Percentiles rank a stretch among this genome's conserved stretches.
Evolutionary conservation across 331 rosid species (phyloP).

Genomic region (Arachis monticola): DNA sequence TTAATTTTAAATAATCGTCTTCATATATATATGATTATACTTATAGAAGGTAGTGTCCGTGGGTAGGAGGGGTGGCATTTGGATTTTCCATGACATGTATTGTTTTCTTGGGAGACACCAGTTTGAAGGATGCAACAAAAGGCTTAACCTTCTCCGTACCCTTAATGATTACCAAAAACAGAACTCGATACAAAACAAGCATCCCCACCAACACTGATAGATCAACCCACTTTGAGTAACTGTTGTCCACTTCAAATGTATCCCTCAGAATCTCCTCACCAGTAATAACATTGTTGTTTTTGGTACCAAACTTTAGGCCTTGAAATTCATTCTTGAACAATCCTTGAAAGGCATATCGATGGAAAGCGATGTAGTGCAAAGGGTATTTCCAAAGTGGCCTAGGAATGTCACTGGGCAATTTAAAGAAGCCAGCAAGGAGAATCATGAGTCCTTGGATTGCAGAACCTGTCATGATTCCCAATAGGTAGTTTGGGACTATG

Average conservation of each 20-base stretch:
- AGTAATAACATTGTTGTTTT: not conserved
- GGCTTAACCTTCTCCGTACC: slow-evolving; percentile 40
- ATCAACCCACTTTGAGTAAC: slow-evolving; percentile 48
- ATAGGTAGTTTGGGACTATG: slow-evolving; percentile 61
- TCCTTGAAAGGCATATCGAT: slow-evolving; percentile 59
- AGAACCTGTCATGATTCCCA: slow-evolving; percentile 72
- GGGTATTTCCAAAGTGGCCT: slow-evolving; percentile 60
- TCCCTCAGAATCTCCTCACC: slow-evolving; percentile 35
- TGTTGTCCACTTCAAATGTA: slow-evolving; percentile 30
- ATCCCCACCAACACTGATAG: slow-evolving; percentile 38
- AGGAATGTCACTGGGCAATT: slow-evolving; percentile 54
- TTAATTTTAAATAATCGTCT: too few species aligned
- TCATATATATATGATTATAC: too few species aligned
- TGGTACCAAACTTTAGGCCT: slow-evolving; percentile 39
- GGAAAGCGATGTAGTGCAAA: slow-evolving; percentile 47
- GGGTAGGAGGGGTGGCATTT: slow-evolving; percentile 27
- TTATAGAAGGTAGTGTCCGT: too few species aligned
- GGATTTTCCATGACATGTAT: slow-evolving; percentile 24
- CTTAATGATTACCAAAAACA: slow-evolving; percentile 35
- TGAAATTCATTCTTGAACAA: slow-evolving; percentile 66
- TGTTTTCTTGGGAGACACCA: slow-evolving; percentile 5
- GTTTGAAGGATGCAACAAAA: slow-evolving; percentile 11
- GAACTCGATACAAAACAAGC: slow-evolving; percentile 35
- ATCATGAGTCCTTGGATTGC: slow-evolving; percentile 74
- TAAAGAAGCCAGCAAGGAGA: slow-evolving; percentile 55